Percentiles rank a stretch among this genome's conserved stretches.
Evolutionary conservation across 345 rosid species (phyloP).

Genomic region (Eucalyptus fibrosa): DNA sequence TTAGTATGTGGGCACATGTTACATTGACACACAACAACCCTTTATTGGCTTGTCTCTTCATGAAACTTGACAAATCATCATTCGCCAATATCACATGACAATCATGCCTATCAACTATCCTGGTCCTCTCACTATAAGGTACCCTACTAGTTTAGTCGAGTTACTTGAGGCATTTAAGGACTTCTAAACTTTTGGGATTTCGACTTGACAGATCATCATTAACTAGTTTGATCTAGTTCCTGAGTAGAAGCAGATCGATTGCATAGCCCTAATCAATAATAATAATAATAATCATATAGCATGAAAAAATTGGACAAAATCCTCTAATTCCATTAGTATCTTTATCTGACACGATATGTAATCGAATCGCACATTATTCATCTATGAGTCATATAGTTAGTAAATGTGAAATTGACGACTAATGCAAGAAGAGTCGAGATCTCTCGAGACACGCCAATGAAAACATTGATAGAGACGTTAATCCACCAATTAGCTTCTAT

Average conservation of each 20-base stretch:
- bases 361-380: not conserved
- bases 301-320: accelerated
- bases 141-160: not conserved
- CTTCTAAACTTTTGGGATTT: not conserved
- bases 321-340: accelerated
- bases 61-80: not conserved
- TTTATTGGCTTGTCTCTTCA: not conserved
- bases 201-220: too few species aligned
- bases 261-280: not conserved
- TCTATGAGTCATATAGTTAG: accelerated
- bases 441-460: not conserved
- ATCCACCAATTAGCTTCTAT: not conserved
- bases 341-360: not conserved
- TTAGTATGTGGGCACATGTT: not conserved
- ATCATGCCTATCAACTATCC: not conserved
- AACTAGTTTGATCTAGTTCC: accelerated
- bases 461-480: not conserved
- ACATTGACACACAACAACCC: not conserved
- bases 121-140: not conserved
- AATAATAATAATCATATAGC: not conserved
- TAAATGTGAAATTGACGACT: not conserved
- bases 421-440: not conserved
- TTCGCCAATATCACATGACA: not conserved
- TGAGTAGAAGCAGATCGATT: accelerated
- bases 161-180: not conserved